Conservation (phyloP, 768 basidiomycete species). For the Auricularia cornea region DNA sequence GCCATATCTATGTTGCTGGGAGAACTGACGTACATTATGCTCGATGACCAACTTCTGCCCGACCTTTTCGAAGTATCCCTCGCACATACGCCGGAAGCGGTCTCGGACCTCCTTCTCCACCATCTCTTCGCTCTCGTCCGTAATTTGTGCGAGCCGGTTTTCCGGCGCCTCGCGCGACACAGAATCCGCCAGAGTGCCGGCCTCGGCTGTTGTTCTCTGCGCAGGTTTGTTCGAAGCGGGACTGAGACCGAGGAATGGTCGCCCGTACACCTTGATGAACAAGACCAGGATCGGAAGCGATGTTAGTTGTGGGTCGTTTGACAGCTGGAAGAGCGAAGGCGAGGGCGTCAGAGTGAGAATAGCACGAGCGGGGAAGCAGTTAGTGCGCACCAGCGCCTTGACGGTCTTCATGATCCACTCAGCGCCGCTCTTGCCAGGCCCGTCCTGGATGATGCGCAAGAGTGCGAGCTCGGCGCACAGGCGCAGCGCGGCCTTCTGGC, state of each 20-base stretch:
- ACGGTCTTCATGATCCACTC: constrained; percentile 86
- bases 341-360: background rate
- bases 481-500: constrained; percentile 79
- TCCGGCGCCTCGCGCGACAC: background rate
- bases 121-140: constrained; percentile 48
- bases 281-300: constrained; percentile 86
- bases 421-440: constrained; percentile 59
- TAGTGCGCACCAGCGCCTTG: constrained; percentile 64
- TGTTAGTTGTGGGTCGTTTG: constrained; percentile 76
- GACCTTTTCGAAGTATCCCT: constrained; percentile 86
- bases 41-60: constrained; percentile 87
- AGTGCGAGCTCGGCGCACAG: constrained; percentile 87
- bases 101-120: constrained; percentile 81
- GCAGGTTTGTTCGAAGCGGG: constrained; percentile 49
- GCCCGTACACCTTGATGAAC: constrained; percentile 88
- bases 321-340: constrained; percentile 44
- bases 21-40: constrained; percentile 54
- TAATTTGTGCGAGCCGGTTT: constrained; percentile 3
- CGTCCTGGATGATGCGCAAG: constrained; percentile 74
- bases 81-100: constrained; percentile 86
- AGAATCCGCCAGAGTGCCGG: background rate
- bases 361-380: constrained; percentile 7
- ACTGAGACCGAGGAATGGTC: constrained; percentile 76
- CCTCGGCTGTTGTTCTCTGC: constrained; percentile 34
- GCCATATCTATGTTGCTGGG: background rate